phyloP scores from a whole-genome alignment of 73 alveolate genomes.

The Tetrahymena malaccensis region DNA sequence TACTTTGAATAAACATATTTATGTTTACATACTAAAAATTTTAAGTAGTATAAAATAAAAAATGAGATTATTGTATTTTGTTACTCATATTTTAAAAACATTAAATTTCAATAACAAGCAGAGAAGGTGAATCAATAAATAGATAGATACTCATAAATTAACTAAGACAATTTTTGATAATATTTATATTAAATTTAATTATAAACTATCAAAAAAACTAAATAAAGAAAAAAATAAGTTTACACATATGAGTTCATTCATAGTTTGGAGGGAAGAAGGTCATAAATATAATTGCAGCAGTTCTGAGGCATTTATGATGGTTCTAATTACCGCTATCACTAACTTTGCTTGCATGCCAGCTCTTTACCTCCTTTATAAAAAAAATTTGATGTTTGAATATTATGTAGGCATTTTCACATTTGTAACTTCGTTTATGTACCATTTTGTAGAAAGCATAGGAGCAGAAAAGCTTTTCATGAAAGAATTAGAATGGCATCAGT shows the following conservation, averaged over 20 bases:
- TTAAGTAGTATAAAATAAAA: too few species aligned
- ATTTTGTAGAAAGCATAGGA: not conserved
- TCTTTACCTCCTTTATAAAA: not conserved
- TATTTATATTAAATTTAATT: not conserved
- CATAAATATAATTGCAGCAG: not conserved
- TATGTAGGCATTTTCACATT: not conserved
- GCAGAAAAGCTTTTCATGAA: not conserved
- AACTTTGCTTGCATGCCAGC: not conserved
- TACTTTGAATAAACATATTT: too few species aligned
- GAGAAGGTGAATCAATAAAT: not conserved
- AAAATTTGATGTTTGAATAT: not conserved
- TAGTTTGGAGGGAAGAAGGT: not conserved
- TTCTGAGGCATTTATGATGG: not conserved
- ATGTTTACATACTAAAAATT: not conserved
- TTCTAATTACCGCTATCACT: not conserved
- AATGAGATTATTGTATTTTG: not conserved
- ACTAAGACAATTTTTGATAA: not conserved
- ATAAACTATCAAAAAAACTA: not conserved
- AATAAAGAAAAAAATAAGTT: not conserved
- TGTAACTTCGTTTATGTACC: not conserved
- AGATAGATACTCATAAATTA: not conserved
- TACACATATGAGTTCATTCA: not conserved
- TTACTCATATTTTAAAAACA: not conserved
- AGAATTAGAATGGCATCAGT: not conserved
- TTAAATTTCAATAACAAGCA: not conserved